Evolutionary conservation across 768 basidiomycete species (phyloP).

Genomic region (Tulasnella sp.): DNA sequence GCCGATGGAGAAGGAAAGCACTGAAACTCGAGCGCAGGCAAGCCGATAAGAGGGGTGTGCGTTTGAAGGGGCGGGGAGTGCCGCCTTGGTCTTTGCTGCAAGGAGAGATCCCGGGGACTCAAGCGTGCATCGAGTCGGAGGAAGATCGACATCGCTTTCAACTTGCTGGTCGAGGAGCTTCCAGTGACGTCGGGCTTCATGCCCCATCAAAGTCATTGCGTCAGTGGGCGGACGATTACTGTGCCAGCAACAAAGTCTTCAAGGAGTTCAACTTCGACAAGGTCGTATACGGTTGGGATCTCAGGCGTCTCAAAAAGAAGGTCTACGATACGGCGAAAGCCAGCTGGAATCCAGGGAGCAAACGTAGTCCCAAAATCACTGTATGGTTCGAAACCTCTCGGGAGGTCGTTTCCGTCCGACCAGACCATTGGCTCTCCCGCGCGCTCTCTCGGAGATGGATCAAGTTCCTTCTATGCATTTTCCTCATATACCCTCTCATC

Average conservation of each 20-base stretch:
- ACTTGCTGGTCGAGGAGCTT: background rate
- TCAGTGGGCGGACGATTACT: constrained; percentile 79
- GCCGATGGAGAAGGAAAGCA: constrained; percentile 27
- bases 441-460: constrained; percentile 62
- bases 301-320: constrained; percentile 33
- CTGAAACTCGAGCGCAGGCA: background rate
- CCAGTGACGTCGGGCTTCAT: background rate
- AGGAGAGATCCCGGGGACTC: background rate
- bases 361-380: constrained; percentile 24
- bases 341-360: constrained; percentile 21
- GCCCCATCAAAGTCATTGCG: constrained; percentile 50
- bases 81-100: constrained; percentile 37
- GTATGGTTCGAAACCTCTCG: constrained; percentile 43
- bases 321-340: constrained; percentile 32
- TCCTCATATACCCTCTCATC: constrained; percentile 59
- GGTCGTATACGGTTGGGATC: constrained; percentile 55
- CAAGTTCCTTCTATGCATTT: constrained; percentile 54
- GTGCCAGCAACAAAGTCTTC: constrained; percentile 52
- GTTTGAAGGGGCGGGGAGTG: constrained; percentile 28
- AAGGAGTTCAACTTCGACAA: constrained; percentile 74
- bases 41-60: background rate
- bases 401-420: constrained; percentile 52
- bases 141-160: background rate
- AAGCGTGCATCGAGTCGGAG: constrained; percentile 11
- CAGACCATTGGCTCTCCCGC: constrained; percentile 54